Evolutionary conservation across 192 early-diverging fungal species (phyloP), one percentile per base, ranked within the genome.

Genomic region (Thamnidium elegans): DNA sequence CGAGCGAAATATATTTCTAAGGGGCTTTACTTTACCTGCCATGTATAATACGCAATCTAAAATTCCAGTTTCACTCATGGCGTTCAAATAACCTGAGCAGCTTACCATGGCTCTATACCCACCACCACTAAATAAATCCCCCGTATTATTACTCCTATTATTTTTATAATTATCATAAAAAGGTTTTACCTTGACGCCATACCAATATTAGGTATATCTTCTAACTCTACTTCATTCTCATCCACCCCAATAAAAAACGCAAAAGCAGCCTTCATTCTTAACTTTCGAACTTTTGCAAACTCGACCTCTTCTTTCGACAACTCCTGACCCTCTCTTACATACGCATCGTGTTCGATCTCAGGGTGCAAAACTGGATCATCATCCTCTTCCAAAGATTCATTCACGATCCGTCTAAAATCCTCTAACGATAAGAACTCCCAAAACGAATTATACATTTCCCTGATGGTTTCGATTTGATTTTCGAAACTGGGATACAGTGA

Each of bases 81-180:
- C 86, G 1, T 80, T 78, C 54, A 89, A 71, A 59, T 85, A 91
- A 19, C 89, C 87, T 9, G 82, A 66, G 14, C 84, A 86, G 9
- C 84, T 80, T 17, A 93, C 68, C 91, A 93, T 93, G 15, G 90
- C 89, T 3, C 90, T 82, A 71, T 84, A 90, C 1, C 91, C 91
- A 14, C 91, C 91, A 44, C 90, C 90, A 58, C 86, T 86, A 39
- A 4, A n/a, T 0, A 36, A 42, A 14, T n/a, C n/a, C 5, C n/a
- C 17, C 11, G 8, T 23, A 53, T 5, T 11, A 51, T 50, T 17
- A 7, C 30, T 6, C 10, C 42, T 26, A 45, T 14, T 6, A 46
- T 3, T 31, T 58, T n/a, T 44, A 5, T 7, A 17, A 7, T 11
- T 9, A 10, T 20, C n/a, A n/a, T n/a, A 36, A 36, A 36, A 36